Percentiles rank a stretch among this genome's conserved stretches.
These are phyloP conservation scores for Pseudocercospora macadamiae DNA, from an alignment of 2,329 filamentous ascomycete genomes.

Conservation along the genomic window DNA sequence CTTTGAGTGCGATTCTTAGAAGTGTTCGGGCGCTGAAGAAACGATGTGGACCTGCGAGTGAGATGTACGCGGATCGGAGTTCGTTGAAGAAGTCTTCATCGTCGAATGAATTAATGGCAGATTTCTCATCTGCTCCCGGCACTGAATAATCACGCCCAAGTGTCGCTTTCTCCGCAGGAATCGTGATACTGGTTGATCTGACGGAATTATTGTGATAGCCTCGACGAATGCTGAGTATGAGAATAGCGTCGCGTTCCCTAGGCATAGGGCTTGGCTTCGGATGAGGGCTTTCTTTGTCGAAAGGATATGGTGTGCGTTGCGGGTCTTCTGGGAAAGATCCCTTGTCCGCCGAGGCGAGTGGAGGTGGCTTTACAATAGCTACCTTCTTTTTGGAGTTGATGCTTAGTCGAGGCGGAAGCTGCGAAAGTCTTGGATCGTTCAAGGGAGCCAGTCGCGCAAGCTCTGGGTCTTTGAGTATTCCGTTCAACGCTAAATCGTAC, in stretches of 20 bases:
- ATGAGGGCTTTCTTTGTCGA: conserved; percentile 15
- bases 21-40: conserved; percentile 39
- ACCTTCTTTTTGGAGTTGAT: conserved; percentile 33
- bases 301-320: conserved; percentile 40
- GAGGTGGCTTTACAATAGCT: conserved; percentile 38
- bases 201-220: conserved; percentile 28
- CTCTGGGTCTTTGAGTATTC: conserved; percentile 28
- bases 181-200: conserved; percentile 33
- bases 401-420: conserved; percentile 29
- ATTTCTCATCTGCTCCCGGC: conserved; percentile 21
- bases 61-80: conserved; percentile 32
- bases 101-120: conserved; percentile 34
- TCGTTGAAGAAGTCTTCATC: conserved; percentile 39
- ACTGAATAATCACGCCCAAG: background rate
- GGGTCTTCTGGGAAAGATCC: conserved; percentile 32
- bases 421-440: conserved; percentile 24
- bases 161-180: conserved; percentile 35
- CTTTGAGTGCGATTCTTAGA: conserved; percentile 34
- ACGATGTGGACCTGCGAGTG: conserved; percentile 31
- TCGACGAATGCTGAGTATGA: conserved; percentile 38
- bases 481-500: conserved; percentile 39
- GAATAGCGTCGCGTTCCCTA: conserved; percentile 30
- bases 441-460: conserved; percentile 23
- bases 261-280: conserved; percentile 10
- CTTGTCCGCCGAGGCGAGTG: conserved; percentile 32